Base-by-base conservation (phyloP, 352 stramenopile genomes). In the Globisporangium perplexum region DNA sequence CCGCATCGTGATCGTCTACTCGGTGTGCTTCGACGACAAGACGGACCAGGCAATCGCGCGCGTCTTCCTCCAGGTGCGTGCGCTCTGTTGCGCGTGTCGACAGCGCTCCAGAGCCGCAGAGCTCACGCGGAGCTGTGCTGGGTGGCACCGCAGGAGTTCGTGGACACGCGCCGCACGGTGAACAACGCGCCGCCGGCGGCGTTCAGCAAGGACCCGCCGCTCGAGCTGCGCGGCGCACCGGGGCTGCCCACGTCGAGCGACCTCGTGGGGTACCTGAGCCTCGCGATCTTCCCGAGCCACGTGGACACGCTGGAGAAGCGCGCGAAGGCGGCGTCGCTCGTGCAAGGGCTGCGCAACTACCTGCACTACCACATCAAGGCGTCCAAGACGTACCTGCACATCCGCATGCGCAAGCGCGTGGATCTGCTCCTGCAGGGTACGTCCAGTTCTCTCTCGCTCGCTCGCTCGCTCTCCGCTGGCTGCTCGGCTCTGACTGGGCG, bases 281-380 rank as follows among this genome's bases (percentile, higher is more conserved):
- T 89, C 35, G 74, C 83, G 36, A 82, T 98, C 48, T 97, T 97
- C 70, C 74, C 87, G 38, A 83, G 70, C 28, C 93, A 98, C 65
- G 85, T 98, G 23, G 75, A 95, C 52, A 86, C 77, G 52, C 74
- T 77, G 11, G 85, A 81, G 55, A 96, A 96, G 71, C 87, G 90
- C 35, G 74, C 87, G 35, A 96, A 96, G 65, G 82, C 84, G 0
- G 83, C 94, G 30, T 93, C 81, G 33, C 69, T 96, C 15, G 67
- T 98, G 33, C 74, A 93, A 50, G 68, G 85, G 18, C 94, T 98
- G 59, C 83, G 91, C 26, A 95, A 93, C 60, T 98, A 98, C 82
- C 66, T 98, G 47, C 90, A 97, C 68, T 98, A 98, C 79, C 93
- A 98, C 72, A 96, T 98, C 68, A 98, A 97, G 81, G 88, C 90